Base-by-base conservation (phyloP, 2,329 filamentous ascomycete species). In the Talaromyces sp. region DNA sequence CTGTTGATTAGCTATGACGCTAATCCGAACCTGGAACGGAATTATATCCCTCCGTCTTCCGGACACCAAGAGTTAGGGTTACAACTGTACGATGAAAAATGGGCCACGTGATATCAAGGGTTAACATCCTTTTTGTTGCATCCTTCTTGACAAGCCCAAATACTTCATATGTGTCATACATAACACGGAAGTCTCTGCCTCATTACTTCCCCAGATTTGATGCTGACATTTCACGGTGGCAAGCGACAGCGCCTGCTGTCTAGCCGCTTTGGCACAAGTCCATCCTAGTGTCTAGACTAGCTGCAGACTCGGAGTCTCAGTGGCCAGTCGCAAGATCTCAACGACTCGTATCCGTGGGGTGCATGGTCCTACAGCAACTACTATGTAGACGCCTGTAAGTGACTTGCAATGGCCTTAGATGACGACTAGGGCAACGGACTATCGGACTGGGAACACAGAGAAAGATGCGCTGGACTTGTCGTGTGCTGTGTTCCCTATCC, bases 271-370 rank as follows among this genome's bases (percentile, higher is more conserved):
- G 17, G 27, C 27, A 10, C 49, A 52, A 52, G 15, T 52, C 49
- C 49, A 52, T 52, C 27, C 25, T 33, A 52, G 49, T 15, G 49
- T 50, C 15, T 8, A 19, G 49, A 27, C 49, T 31, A 52, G 49
- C 27, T 52, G 49, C 49, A 52, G 49, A 33, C 49, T 5, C 49
- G 33, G 49, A 52, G 49, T n/a, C 49, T 10, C 49, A 52, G 49
- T 52, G 25, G 27, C 49, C 52, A 56, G 33, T 56, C 19, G 52
- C n/a, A 37, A 56, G 52, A 56, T 39, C 52, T 37, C 17, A 37
- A 39, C n/a, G 52, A 37, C 52, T 56, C 52, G 11, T 25, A 13
- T 56, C 33, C 52, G 52, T 56, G 52, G 52, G 52, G 52, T 39
- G 33, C 33, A 56, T 56, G n/a, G 5, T 56, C 9, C 31, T 35